Percentiles rank a stretch among this genome's conserved stretches.
These are phyloP conservation scores for Chrysosporium keratinophilum DNA, from an alignment of 2,329 filamentous ascomycete genomes.

Conservation along the genomic window DNA sequence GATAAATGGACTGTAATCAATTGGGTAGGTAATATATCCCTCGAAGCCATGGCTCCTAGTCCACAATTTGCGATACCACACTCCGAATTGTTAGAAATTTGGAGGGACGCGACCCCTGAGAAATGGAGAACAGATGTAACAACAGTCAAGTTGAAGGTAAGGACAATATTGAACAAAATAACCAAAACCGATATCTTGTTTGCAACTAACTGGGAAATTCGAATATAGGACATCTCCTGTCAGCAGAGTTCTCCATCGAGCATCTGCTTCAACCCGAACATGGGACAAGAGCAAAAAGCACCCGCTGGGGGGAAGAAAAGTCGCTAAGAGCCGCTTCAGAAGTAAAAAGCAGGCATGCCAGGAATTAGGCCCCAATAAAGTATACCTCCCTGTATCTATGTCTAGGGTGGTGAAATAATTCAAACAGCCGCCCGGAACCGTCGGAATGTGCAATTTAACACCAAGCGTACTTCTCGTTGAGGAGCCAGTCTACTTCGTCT, in stretches of 20 bases:
- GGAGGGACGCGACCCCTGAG: conserved; percentile 38
- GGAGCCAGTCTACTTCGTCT: conserved; percentile 37
- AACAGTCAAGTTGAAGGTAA: conserved; percentile 27
- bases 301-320: neutral
- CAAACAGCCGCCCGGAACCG: conserved; percentile 4
- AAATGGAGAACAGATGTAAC: conserved; percentile 31
- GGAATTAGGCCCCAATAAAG: neutral
- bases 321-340: conserved; percentile 5
- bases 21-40: conserved; percentile 34
- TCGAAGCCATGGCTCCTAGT: conserved; percentile 31
- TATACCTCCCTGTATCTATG: conserved; percentile 4
- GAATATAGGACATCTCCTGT: conserved; percentile 25
- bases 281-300: conserved; percentile 14
- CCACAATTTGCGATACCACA: conserved; percentile 23
- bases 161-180: conserved; percentile 9
- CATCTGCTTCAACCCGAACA: conserved; percentile 26
- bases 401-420: conserved; percentile 2
- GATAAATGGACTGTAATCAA: conserved; percentile 26
- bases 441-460: conserved; percentile 26
- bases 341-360: neutral
- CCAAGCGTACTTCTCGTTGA: conserved; percentile 43
- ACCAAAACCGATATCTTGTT: neutral
- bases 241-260: conserved; percentile 28
- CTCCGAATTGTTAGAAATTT: conserved; percentile 29
- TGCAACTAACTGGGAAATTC: neutral